Conservation (phyloP, 768 basidiomycete genomes). For the Boletellus sp. region DNA sequence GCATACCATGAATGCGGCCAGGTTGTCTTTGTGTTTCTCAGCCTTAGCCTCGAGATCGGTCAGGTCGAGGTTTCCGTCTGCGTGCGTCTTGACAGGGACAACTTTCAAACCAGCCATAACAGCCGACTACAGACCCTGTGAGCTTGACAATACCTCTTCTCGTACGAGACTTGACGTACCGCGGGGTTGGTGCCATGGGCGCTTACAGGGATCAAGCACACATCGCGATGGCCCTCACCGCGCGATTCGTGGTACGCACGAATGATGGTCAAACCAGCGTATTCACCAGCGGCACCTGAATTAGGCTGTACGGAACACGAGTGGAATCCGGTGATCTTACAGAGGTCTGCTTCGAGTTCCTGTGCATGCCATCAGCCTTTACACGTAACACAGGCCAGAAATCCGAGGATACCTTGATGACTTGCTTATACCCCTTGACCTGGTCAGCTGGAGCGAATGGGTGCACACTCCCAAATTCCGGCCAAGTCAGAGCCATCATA, state of each 20-base stretch:
- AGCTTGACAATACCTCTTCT: constrained; percentile 7
- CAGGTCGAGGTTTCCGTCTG: constrained; percentile 87
- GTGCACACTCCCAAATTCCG: constrained; percentile 86
- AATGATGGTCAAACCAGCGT: constrained; percentile 92
- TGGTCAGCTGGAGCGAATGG: constrained; percentile 91
- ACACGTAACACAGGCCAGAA: background rate
- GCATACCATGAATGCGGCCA: constrained; percentile 93
- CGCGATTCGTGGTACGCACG: constrained; percentile 90
- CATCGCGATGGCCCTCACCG: constrained; percentile 79
- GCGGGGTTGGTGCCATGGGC: constrained; percentile 99
- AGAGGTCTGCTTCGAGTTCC: constrained; percentile 90
- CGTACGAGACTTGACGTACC: constrained; percentile 41
- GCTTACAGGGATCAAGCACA: constrained; percentile 91
- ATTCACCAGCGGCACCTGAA: constrained; percentile 97
- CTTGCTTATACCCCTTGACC: constrained; percentile 77
- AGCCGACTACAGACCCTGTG: constrained; percentile 62
- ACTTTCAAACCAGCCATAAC: constrained; percentile 97
- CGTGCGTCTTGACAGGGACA: constrained; percentile 85
- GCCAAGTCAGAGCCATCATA: constrained; percentile 95
- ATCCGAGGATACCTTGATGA: constrained; percentile 60
- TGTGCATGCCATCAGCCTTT: constrained; percentile 29
- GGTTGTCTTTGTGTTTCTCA: constrained; percentile 82
- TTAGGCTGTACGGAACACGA: constrained; percentile 97
- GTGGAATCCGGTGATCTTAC: constrained; percentile 94
- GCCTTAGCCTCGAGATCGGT: constrained; percentile 84